Percentiles rank a stretch among this genome's conserved stretches.
phyloP scores from a whole-genome alignment of 2,329 filamentous ascomycete genomes.

The Fusarium staphyleae region DNA sequence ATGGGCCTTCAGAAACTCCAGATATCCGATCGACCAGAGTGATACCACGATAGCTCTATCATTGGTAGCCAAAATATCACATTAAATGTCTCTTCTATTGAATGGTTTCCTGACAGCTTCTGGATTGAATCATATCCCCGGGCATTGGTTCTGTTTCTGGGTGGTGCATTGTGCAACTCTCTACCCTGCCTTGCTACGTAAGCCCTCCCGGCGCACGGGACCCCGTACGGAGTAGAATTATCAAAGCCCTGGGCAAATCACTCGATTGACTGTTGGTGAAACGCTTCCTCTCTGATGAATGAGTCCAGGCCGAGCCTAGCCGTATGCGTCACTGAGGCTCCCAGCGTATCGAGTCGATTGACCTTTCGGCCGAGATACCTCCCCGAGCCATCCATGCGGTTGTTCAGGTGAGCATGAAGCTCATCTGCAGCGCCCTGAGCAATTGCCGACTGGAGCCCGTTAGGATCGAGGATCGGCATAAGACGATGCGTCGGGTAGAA shows the following conservation, averaged over 20 bases:
- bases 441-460: constrained; percentile 48
- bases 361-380: constrained; percentile 51
- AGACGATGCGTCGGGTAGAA: constrained; percentile 65
- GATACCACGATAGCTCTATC: not conserved
- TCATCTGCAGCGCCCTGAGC: constrained; percentile 52
- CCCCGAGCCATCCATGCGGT: constrained; percentile 54
- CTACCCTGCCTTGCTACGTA: not conserved
- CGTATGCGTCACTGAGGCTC: constrained; percentile 50
- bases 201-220: constrained; percentile 5
- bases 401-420: constrained; percentile 60
- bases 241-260: constrained; percentile 4
- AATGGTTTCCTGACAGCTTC: not conserved
- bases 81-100: constrained; percentile 6
- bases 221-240: constrained; percentile 5
- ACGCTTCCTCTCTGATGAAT: constrained; percentile 47
- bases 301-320: constrained; percentile 47
- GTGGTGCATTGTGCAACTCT: not conserved
- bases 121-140: not conserved
- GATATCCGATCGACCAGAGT: not conserved
- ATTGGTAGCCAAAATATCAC: not conserved
- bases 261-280: constrained; percentile 21
- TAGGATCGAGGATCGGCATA: constrained; percentile 57
- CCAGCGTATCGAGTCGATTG: constrained; percentile 54
- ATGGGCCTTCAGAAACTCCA: constrained; percentile 1
- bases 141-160: no score